Conservation (phyloP, 2,329 filamentous ascomycete species). For the Beauveria sp. region DNA sequence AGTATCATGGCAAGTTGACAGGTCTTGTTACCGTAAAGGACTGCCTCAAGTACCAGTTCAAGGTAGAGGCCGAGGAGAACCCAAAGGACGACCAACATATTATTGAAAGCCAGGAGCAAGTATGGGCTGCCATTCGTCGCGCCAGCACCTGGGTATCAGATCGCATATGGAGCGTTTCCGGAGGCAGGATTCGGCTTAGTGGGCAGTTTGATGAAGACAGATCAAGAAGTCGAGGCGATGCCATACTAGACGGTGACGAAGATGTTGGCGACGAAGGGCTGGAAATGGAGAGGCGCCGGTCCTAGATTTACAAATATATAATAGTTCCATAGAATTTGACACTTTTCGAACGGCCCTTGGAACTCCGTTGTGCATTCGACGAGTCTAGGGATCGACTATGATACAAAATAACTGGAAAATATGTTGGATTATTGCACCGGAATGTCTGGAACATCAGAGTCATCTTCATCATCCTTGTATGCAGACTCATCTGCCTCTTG, state of each 20-base stretch:
- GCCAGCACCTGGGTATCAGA: constrained; percentile 52
- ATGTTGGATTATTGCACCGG: background rate
- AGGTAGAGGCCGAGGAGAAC: constrained; percentile 79
- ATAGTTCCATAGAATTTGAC: background rate
- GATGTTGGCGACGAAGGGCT: constrained; percentile 33
- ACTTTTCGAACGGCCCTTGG: background rate
- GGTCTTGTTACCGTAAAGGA: constrained; percentile 95
- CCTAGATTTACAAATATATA: background rate
- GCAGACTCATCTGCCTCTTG: constrained; percentile 14
- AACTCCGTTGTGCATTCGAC: too few species aligned
- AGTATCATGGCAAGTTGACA: constrained; percentile 74
- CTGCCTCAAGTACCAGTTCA: constrained; percentile 95
- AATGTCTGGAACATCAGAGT: constrained; percentile 29
- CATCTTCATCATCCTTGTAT: constrained; percentile 20
- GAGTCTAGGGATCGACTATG: background rate
- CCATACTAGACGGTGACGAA: constrained; percentile 35
- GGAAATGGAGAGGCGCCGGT: constrained; percentile 33
- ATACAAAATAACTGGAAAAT: background rate
- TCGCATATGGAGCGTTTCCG: constrained; percentile 42
- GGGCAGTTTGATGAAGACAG: constrained; percentile 28
- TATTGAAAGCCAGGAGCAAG: constrained; percentile 51
- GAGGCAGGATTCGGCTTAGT: constrained; percentile 50
- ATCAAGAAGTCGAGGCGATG: constrained; percentile 35
- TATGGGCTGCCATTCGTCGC: constrained; percentile 52
- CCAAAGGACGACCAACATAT: constrained; percentile 51